Percentiles rank a stretch among this genome's conserved stretches.
Conservation (phyloP, 805 yeast species). For the Zygosaccharomyces bisporus region DNA sequence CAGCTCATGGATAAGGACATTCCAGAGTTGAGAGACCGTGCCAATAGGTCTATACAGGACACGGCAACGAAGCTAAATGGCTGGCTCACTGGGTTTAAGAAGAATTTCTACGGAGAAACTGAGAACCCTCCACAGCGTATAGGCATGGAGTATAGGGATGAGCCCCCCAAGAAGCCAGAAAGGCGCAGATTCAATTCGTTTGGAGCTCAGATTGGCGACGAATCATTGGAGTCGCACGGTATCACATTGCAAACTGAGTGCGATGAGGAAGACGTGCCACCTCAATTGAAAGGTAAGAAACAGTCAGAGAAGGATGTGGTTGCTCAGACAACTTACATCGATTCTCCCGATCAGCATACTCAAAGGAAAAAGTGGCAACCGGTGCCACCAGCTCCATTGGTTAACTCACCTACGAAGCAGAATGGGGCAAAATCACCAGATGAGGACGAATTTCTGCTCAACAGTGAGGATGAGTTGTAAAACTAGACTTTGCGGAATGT, state of each 20-base stretch:
- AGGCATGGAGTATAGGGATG: conserved; percentile 8
- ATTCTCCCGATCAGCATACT: conserved; percentile 28
- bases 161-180: conserved; percentile 19
- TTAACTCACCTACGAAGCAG: conserved; percentile 28
- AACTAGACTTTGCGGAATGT: neutral
- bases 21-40: conserved; percentile 60
- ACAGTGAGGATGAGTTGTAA: conserved; percentile 34
- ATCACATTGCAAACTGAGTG: conserved; percentile 28
- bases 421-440: conserved; percentile 18
- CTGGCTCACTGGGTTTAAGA: conserved; percentile 65
- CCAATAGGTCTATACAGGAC: conserved; percentile 74
- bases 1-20: conserved; percentile 54
- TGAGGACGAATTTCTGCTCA: conserved; percentile 32
- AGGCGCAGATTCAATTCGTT: conserved; percentile 33
- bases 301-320: conserved; percentile 22
- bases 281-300: conserved; percentile 25
- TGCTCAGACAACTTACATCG: conserved; percentile 34
- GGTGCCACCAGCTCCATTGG: conserved; percentile 27
- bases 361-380: conserved; percentile 29
- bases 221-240: conserved; percentile 32
- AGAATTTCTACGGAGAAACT: conserved; percentile 19
- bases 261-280: conserved; percentile 35
- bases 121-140: neutral
- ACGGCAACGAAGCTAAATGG: conserved; percentile 70
- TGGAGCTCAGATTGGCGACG: conserved; percentile 34